Base-by-base conservation (phyloP, 108 stramenopile genomes). In the Skeletonema grethae region DNA sequence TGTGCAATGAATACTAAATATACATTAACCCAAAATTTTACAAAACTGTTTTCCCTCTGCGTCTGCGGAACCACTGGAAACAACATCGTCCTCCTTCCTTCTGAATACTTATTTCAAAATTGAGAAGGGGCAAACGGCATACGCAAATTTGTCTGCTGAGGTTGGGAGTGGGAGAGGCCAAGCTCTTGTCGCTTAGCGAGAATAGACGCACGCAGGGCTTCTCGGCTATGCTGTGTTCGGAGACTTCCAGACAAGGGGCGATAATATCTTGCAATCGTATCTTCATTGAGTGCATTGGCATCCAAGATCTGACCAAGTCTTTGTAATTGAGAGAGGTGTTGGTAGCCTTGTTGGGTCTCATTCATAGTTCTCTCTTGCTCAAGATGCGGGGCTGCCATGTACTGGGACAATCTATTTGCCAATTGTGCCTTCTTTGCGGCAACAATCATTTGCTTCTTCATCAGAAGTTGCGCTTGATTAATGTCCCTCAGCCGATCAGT, bases 351-450 rank as follows among this genome's bases (percentile, higher is more conserved):
- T 24, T 48, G 46, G 16, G 46, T 48, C n/a, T 48, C 46, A 18
- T 16, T n/a, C 9, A 48, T 48, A 18, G 46, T 48, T 18, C 18
- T n/a, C 16, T 48, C 16, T 6, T n/a, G 46, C n/a, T 18, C 10
- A 48, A 6, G n/a, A 48, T 48, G 46, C 18, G 46, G 46, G 2
- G 22, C 22, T 53, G 50, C 22, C 18, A 53, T 53, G 22, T 53
- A 53, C 18, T 24, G 22, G 20, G 50, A 20, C 20, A 53, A 22
- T 53, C 22, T 53, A 7, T 16, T 1, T 24, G 50, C 50, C 6
- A 53, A 22, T n/a, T 24, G 50, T 9, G 22, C 50, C 50, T 53
- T 53, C 50, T 53, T 53, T 20, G 50, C 50, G 22, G 50, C 50
- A 53, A 53, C 20, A 53, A 53, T 4, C 22, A 20, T 9, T 7